phyloP scores from a whole-genome alignment of 2,329 filamentous ascomycete genomes.

The Aotearoamyces nothofagi region DNA sequence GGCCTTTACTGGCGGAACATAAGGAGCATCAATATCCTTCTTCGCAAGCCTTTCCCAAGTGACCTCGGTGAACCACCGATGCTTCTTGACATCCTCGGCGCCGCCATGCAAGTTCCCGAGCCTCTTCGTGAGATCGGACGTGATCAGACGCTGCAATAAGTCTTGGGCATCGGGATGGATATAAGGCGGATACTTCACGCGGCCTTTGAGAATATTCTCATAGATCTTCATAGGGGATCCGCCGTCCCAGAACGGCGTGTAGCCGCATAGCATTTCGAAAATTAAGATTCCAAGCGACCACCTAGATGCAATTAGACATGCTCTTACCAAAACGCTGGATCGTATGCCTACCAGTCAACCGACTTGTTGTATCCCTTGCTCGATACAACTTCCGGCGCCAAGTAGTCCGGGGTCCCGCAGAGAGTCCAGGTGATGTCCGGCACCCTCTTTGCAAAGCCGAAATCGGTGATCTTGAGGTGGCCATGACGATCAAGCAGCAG shows the following conservation, averaged over 20 bases:
- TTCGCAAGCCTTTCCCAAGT: constrained; percentile 90
- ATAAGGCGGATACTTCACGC: constrained; percentile 93
- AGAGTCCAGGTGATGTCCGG: constrained; percentile 99
- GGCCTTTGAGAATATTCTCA: constrained; percentile 93
- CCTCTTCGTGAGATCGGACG: constrained; percentile 84
- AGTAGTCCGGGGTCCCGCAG: constrained; percentile 93
- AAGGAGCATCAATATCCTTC: constrained; percentile 97
- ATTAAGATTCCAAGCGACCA: constrained; percentile 98
- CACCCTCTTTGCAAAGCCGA: constrained; percentile 95
- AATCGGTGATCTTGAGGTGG: constrained; percentile 94
- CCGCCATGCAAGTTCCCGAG: constrained; percentile 89
- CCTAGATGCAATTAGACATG: constrained; percentile 33
- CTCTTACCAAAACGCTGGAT: not conserved
- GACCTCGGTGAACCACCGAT: constrained; percentile 93
- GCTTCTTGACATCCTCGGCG: constrained; percentile 82
- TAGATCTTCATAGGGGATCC: constrained; percentile 98
- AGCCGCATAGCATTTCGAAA: constrained; percentile 98
- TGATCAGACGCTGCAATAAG: constrained; percentile 83
- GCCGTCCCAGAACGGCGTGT: constrained; percentile 97
- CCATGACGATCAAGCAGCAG: constrained; percentile 82
- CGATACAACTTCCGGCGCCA: constrained; percentile 95
- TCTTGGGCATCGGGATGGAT: constrained; percentile 91
- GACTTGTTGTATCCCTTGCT: constrained; percentile 99
- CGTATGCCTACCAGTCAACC: constrained; percentile 72
- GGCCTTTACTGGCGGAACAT: constrained; percentile 88